Evolutionary conservation across 306 rosid genomes (phyloP).

Genomic region (Myrica gale): DNA sequence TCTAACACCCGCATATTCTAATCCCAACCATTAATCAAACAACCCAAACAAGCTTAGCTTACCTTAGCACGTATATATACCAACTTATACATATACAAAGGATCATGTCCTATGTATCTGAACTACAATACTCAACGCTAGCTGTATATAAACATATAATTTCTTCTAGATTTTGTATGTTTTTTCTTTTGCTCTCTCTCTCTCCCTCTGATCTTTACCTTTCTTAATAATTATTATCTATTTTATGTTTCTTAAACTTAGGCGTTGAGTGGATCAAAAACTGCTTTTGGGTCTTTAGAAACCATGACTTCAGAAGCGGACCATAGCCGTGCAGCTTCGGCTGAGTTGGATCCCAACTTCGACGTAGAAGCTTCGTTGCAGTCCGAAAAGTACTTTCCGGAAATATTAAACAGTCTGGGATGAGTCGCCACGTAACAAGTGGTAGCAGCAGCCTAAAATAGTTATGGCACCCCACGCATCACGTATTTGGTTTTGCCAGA

Average conservation of each 20-base stretch:
- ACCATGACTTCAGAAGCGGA: slow-evolving; percentile 62
- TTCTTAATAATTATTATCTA: slow-evolving; percentile 14
- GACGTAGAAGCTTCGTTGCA: slow-evolving; percentile 78
- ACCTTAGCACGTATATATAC: slow-evolving; percentile 9
- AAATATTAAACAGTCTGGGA: slow-evolving; percentile 47
- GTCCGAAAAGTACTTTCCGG: slow-evolving; percentile 80
- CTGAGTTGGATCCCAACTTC: slow-evolving; percentile 51
- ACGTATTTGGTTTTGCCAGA: background rate
- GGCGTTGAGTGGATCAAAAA: background rate
- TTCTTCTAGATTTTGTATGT: slow-evolving; percentile 11
- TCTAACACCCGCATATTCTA: slow-evolving; percentile 27
- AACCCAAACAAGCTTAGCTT: slow-evolving; percentile 13
- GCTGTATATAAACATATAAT: slow-evolving; percentile 12
- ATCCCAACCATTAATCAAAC: background rate
- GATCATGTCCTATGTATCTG: background rate
- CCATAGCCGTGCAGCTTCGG: slow-evolving; percentile 68
- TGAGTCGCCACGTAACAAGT: slow-evolving; percentile 89
- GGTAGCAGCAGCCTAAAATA: slow-evolving; percentile 80
- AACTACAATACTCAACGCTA: slow-evolving; percentile 12
- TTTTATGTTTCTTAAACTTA: background rate
- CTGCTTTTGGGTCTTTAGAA: slow-evolving; percentile 25
- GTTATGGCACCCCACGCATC: background rate
- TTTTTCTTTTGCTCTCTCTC: background rate
- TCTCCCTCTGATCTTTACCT: background rate
- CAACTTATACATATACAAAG: background rate